Evolutionary conservation across 108 stramenopile genomes (phyloP), one percentile per base, ranked within the genome.

Genomic region (Schizochytrium sp.): DNA sequence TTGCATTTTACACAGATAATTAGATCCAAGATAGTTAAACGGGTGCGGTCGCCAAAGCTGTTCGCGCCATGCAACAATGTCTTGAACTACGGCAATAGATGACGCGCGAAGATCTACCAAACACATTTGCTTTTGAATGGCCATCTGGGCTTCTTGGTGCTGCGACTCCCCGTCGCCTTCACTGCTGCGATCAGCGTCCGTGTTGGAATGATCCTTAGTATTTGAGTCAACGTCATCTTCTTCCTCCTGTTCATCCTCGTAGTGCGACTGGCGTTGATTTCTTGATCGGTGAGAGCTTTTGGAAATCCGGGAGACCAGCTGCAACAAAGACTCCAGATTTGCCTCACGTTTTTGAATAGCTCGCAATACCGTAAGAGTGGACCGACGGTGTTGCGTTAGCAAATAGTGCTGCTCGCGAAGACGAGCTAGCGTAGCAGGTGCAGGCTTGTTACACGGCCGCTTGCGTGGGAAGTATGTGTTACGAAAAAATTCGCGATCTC

Each of bases 331-430:
- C 4, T 44, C 56, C 0, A 87, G 42, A 0, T 5, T 5, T 40
- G 4, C 5, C 56, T 57, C 87, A 28, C 87, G 87, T 2, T 87
- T 4, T 8, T 87, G 56, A 3, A 87, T 58, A 0, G 38, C 41
- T 8, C 40, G 41, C 57, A 96, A 89, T 95, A 96, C 83, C 88
- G 56, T 44, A 91, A 89, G 15, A 95, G 97, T 28, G 76, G 91
- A 88, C 28, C 89, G 47, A 60, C 59, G 60, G 92, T 91, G 44
- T 94, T 94, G 13, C 72, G 61, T 56, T 91, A 93, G 44, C 91
- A 95, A 46, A 89, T 95, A 88, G 17, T 91, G 61, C 89, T 91
- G 15, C 90, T 94, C 38, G 92, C 95, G 19, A 64, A 91, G 13
- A 5, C 50, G 50, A 47, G 47, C 53, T 2, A 83, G 76, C 8